Evolutionary conservation across 2,329 filamentous ascomycete species (phyloP).

Genomic region (Sporothrix schenckii): DNA sequence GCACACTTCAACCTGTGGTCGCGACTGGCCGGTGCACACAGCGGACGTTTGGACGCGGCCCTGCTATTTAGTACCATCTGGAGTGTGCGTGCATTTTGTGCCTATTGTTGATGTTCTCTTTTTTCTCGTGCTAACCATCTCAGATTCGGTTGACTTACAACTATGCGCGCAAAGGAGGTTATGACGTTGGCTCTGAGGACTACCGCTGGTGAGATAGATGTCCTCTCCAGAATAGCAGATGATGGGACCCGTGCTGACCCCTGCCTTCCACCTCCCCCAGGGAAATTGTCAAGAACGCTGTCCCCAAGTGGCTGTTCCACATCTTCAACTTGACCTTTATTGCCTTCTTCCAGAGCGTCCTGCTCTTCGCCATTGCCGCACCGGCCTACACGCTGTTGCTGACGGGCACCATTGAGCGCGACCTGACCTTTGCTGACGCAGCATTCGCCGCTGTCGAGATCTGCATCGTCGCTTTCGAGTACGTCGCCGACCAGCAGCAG

Average conservation of each 20-base stretch:
- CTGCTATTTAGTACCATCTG: slow-evolving; percentile 72
- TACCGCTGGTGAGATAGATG: slow-evolving; percentile 71
- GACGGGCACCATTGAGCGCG: slow-evolving; percentile 63
- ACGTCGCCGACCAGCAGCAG: slow-evolving; percentile 87
- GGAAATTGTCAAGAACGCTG: slow-evolving; percentile 69
- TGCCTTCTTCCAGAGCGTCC: slow-evolving; percentile 75
- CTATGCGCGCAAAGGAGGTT: slow-evolving; percentile 95
- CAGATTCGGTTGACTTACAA: slow-evolving; percentile 87
- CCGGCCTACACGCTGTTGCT: slow-evolving; percentile 85
- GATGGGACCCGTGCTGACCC: no score
- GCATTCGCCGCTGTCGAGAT: slow-evolving; percentile 53
- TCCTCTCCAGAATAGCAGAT: no score
- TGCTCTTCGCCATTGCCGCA: slow-evolving; percentile 73
- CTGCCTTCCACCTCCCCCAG: slow-evolving; percentile 43
- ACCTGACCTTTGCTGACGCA: slow-evolving; percentile 52
- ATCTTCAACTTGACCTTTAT: slow-evolving; percentile 91
- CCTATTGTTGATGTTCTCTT: not conserved
- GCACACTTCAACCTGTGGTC: slow-evolving; percentile 84
- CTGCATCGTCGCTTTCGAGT: slow-evolving; percentile 65
- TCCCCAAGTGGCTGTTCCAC: slow-evolving; percentile 71
- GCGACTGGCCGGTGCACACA: slow-evolving; percentile 70
- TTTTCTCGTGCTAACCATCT: slow-evolving; percentile 36
- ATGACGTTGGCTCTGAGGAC: slow-evolving; percentile 85
- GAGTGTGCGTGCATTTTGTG: slow-evolving; percentile 63
- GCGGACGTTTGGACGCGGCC: slow-evolving; percentile 71